phyloP scores from a whole-genome alignment of 805 yeast species.

The Jamesozyma lodderae region DNA sequence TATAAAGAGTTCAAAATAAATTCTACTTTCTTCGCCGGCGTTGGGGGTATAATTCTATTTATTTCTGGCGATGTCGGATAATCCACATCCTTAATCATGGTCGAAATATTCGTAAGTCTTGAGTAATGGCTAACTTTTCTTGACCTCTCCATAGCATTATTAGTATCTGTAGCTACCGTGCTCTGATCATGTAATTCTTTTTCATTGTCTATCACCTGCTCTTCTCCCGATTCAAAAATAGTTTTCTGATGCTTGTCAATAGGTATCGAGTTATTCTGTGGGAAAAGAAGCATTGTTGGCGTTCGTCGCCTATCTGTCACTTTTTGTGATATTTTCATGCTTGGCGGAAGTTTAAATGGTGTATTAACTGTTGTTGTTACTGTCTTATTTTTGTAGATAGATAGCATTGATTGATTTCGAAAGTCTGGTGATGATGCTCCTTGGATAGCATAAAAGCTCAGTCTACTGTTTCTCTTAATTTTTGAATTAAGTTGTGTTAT shows the following conservation, averaged over 20 bases:
- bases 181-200: too few relatives aligned
- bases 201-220: too few relatives aligned
- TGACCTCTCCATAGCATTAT: too few relatives aligned
- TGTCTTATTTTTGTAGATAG: conserved; percentile 20
- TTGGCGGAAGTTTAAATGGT: conserved; percentile 14
- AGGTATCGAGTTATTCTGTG: conserved; percentile 23
- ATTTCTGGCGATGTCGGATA: conserved; percentile 41
- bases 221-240: too few relatives aligned
- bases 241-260: too few relatives aligned
- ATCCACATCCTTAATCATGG: conserved; percentile 25
- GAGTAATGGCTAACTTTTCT: conserved; percentile 12
- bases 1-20: conserved; percentile 28
- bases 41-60: conserved; percentile 47
- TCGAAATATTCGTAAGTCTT: conserved; percentile 17
- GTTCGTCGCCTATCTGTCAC: conserved; percentile 14
- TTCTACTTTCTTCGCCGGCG: conserved; percentile 60
- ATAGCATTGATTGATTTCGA: conserved; percentile 27
- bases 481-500: conserved; percentile 12
- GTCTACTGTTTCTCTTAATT: conserved; percentile 18
- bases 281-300: conserved; percentile 26
- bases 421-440: conserved; percentile 25
- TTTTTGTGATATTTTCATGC: not conserved
- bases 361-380: conserved; percentile 2
- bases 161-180: too few relatives aligned
- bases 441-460: conserved; percentile 26